phyloP scores from a whole-genome alignment of 495 filamentous ascomycete species.

The Penicillium chermesinum region DNA sequence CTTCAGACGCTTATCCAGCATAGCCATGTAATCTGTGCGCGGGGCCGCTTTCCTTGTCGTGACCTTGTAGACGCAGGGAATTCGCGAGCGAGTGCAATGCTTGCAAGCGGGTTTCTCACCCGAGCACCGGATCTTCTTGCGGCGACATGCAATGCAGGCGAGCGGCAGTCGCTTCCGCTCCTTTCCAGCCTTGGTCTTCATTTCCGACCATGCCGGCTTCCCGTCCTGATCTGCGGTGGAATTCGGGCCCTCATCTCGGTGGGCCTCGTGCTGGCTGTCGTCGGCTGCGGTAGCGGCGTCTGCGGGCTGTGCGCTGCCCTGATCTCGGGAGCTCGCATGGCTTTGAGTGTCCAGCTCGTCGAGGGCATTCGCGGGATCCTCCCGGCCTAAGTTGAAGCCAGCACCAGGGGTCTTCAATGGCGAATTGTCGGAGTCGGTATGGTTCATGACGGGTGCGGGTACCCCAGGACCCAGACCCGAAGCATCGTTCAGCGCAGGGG shows the following conservation, averaged over 20 bases:
- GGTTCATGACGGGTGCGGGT: conserved; percentile 43
- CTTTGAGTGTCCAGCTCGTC: conserved; percentile 43
- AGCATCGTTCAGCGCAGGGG: conserved; percentile 34
- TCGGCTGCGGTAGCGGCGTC: conserved; percentile 22
- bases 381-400: conserved; percentile 23
- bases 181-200: conserved; percentile 98
- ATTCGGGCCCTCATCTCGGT: conserved; percentile 48
- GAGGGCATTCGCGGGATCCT: conserved; percentile 25
- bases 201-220: conserved; percentile 81
- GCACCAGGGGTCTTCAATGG: conserved; percentile 30
- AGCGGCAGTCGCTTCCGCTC: conserved; percentile 89
- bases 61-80: conserved; percentile 98
- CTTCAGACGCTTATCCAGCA: conserved; percentile 89
- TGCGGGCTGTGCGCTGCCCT: conserved; percentile 24
- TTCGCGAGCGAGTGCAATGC: conserved; percentile 88
- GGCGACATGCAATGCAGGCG: conserved; percentile 90
- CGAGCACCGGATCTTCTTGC: conserved; percentile 97
- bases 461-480: conserved; percentile 34
- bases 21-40: conserved; percentile 97
- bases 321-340: conserved; percentile 42
- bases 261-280: conserved; percentile 19
- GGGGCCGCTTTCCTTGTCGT: conserved; percentile 94
- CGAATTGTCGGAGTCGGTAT: conserved; percentile 36
- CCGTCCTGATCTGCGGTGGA: conserved; percentile 39
- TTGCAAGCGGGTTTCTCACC: conserved; percentile 97